Evolutionary conservation across 768 basidiomycete genomes (phyloP).

Genomic region (Rhodotorula sphaerocarpa): DNA sequence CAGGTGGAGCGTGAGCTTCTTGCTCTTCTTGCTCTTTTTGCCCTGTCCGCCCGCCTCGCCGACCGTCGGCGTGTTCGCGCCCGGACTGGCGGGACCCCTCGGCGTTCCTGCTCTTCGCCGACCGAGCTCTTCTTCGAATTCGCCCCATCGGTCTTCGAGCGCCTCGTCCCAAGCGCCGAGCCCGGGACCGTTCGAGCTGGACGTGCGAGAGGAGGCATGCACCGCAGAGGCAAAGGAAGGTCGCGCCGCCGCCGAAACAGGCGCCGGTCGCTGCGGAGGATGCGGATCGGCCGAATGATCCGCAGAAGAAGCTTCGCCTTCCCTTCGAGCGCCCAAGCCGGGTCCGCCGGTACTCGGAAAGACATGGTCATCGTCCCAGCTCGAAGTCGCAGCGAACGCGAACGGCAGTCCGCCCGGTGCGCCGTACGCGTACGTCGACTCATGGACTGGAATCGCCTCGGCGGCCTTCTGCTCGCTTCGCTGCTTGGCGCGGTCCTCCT

Average conservation of each 20-base stretch:
- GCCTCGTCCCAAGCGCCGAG: conserved; percentile 8
- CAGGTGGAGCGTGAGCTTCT: conserved; percentile 16
- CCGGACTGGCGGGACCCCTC: neutral
- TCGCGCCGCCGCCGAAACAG: no score
- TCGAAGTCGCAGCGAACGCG: neutral
- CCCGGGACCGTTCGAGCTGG: neutral
- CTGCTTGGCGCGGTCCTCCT: conserved; percentile 75
- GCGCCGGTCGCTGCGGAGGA: neutral
- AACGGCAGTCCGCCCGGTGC: neutral
- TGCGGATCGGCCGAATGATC: no score
- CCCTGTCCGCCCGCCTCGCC: conserved; percentile 10
- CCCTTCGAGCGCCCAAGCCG: conserved; percentile 38
- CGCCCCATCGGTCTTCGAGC: conserved; percentile 28
- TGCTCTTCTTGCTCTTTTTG: conserved; percentile 11
- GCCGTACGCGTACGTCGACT: conserved; percentile 20
- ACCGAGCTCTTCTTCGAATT: conserved; percentile 30
- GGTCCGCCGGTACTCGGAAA: conserved; percentile 29
- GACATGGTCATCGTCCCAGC: conserved; percentile 43
- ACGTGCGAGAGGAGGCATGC: conserved; percentile 41
- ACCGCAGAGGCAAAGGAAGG: conserved; percentile 74
- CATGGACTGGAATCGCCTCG: conserved; percentile 48
- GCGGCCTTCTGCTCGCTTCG: conserved; percentile 66
- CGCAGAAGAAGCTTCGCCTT: no score
- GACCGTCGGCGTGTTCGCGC: neutral
- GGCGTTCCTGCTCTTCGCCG: conserved; percentile 7